Percentiles rank a stretch among this genome's conserved stretches.
Conservation (phyloP, 208 protist species). For the Angomonas ambiguus region DNA sequence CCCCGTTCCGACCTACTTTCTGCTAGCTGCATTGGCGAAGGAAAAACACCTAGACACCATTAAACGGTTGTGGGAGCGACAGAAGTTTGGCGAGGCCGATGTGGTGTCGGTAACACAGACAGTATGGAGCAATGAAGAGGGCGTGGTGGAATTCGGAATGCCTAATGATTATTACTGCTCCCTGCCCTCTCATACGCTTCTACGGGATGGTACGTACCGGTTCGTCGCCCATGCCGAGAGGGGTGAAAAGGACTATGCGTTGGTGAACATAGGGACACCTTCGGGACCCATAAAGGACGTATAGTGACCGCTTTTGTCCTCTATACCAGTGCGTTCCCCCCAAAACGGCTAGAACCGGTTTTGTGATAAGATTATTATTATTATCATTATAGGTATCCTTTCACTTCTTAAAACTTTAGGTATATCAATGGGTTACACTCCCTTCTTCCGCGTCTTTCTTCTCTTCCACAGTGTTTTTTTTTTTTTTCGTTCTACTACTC, state of each 20-base stretch:
- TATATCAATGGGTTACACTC: not conserved
- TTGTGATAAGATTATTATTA: too few relatives aligned
- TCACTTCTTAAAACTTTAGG: not conserved
- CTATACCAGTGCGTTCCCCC: not conserved
- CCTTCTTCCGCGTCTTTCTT: not conserved
- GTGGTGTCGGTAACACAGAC: constrained; percentile 7
- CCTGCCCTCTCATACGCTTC: not conserved
- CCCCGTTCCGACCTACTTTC: constrained; percentile 40
- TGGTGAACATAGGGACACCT: not conserved
- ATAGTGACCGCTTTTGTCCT: not conserved
- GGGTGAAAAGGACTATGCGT: not conserved
- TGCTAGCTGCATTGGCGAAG: constrained; percentile 34
- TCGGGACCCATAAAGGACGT: not conserved
- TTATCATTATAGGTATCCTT: too few relatives aligned
- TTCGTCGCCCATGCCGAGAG: not conserved
- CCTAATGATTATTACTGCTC: constrained; percentile 7
- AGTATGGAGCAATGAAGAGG: not conserved
- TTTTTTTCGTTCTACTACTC: not conserved
- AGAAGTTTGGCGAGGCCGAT: not conserved
- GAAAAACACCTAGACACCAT: constrained; percentile 21
- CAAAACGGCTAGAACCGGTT: too few relatives aligned
- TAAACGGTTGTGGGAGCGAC: constrained; percentile 19
- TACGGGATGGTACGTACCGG: constrained; percentile 1
- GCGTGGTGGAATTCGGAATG: not conserved
- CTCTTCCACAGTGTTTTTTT: not conserved